Evolutionary conservation across 495 filamentous ascomycete genomes (phyloP), one percentile per base, ranked within the genome.

Genomic region (Thermothielavioides terrestris): DNA sequence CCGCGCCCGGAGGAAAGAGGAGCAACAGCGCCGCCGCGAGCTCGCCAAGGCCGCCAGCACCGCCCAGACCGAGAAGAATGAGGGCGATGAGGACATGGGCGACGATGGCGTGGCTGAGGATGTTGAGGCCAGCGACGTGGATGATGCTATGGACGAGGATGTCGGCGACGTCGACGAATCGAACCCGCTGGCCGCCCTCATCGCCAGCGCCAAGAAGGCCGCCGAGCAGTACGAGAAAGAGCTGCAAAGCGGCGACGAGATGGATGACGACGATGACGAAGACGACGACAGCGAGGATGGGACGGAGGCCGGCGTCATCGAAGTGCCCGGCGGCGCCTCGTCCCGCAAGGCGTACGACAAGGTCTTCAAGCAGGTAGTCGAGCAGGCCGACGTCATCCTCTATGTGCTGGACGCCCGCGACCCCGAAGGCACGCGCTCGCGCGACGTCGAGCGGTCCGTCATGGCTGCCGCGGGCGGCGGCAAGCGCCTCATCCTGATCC

Each of bases 371-470:
- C 79, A 85, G 60, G 88, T 95, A n/a, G 81, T 94, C 22, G 85
- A 89, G 25, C 76, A 82, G 28, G 86, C 91, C 21, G 91, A 97
- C 62, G 89, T 97, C 14, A 70, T 97, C 25, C 81, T 97, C 49
- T 97, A 97, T 67, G 87, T 97, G 49, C 81, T 97, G 38, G 91
- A 97, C 60, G 90, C 91, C 37, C 82, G 91, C 42, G 89, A 97
- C 60, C 91, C 91, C 17, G 82, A 94, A 59, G 87, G 88, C 25
- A 95, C 91, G 22, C 78, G 91, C 43, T 97, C 91, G 2, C 84
- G 82, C 59, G 88, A 92, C 44, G 82, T 97, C 15, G 91, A 97
- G 73, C 79, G 85, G 17, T 81, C 85, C 68, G 84, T 95, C 61
- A 88, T 89, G 84, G 83, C 87, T 2, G 82, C 90, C 4, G 85